Evolutionary conservation across 1,139 yeast genomes (phyloP).

Genomic region (Debaryomycetaceae sp.): DNA sequence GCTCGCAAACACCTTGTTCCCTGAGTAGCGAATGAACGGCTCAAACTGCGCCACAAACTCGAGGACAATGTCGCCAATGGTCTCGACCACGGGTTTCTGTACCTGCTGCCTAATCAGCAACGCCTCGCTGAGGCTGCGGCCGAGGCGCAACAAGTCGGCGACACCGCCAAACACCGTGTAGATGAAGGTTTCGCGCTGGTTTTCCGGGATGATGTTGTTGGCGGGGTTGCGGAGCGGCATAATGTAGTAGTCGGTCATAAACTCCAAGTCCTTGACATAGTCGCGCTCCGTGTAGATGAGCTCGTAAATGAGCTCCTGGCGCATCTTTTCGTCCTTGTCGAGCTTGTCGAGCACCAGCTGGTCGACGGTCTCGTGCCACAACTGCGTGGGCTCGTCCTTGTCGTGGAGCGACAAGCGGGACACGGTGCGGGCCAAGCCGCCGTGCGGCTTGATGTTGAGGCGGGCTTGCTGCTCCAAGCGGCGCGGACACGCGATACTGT

Average conservation of each 20-base stretch:
- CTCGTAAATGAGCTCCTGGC: slow-evolving; percentile 94
- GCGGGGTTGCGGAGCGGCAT: slow-evolving; percentile 69
- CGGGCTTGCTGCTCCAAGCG: slow-evolving; percentile 94
- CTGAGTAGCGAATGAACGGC: slow-evolving; percentile 87
- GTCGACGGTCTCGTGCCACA: slow-evolving; percentile 93
- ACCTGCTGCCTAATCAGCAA: slow-evolving; percentile 80
- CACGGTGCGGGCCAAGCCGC: slow-evolving; percentile 77
- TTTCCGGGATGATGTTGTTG: slow-evolving; percentile 76
- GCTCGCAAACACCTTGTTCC: slow-evolving; percentile 93
- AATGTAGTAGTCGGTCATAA: slow-evolving; percentile 88
- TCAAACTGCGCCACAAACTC: slow-evolving; percentile 82
- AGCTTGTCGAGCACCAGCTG: slow-evolving; percentile 67
- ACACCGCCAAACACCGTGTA: slow-evolving; percentile 89
- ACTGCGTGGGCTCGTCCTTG: slow-evolving; percentile 73
- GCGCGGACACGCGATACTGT: slow-evolving; percentile 95
- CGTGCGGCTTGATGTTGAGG: slow-evolving; percentile 77
- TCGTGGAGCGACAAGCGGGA: slow-evolving; percentile 68
- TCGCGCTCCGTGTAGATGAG: slow-evolving; percentile 90
- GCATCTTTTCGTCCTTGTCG: slow-evolving; percentile 76
- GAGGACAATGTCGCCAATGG: slow-evolving; percentile 78
- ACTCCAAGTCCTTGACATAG: slow-evolving; percentile 88
- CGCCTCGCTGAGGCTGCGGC: slow-evolving; percentile 79
- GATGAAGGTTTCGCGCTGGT: slow-evolving; percentile 82
- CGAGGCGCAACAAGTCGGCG: slow-evolving; percentile 75
- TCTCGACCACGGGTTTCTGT: slow-evolving; percentile 70